These are phyloP conservation scores for Phaeosphaeria sp. DNA, from an alignment of 2,329 filamentous ascomycete genomes.

Conservation along the genomic window DNA sequence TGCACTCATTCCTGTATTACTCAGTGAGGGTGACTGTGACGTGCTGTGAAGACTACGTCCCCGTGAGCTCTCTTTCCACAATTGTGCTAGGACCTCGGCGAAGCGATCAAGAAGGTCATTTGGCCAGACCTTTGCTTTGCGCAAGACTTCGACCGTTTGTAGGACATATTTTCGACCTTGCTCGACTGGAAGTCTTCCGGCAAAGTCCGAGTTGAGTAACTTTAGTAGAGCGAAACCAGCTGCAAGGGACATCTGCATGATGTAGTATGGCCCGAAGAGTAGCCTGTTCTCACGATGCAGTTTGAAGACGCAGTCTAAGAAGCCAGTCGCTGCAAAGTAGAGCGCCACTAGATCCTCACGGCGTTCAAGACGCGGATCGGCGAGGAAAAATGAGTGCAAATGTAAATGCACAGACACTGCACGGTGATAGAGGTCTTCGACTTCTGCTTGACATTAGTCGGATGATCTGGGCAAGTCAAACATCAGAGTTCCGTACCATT, in stretches of 20 bases:
- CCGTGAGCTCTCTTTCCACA: conserved; percentile 71
- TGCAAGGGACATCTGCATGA: conserved; percentile 86
- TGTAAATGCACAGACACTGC: conserved; percentile 78
- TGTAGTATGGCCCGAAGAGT: conserved; percentile 74
- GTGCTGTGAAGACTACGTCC: conserved; percentile 45
- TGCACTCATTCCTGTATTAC: conserved; percentile 37
- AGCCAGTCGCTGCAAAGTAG: conserved; percentile 73
- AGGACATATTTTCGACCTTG: conserved; percentile 72
- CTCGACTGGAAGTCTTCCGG: conserved; percentile 68
- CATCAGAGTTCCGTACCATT: conserved; percentile 26
- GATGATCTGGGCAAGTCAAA: conserved; percentile 49
- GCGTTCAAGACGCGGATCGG: conserved; percentile 66
- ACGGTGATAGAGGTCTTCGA: conserved; percentile 68
- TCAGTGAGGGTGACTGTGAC: conserved; percentile 46
- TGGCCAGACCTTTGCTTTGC: conserved; percentile 74
- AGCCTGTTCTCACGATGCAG: conserved; percentile 64
- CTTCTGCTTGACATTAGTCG: conserved; percentile 48
- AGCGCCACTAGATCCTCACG: conserved; percentile 74
- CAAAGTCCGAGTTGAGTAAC: conserved; percentile 76
- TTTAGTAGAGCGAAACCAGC: conserved; percentile 80
- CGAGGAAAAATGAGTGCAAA: conserved; percentile 81
- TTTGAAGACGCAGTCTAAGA: conserved; percentile 66
- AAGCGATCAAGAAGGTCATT: conserved; percentile 82
- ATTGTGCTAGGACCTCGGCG: conserved; percentile 84
- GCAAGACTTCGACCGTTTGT: conserved; percentile 71